Base-by-base conservation (phyloP, 257 asterid genomes). In the Coffea canephora region DNA sequence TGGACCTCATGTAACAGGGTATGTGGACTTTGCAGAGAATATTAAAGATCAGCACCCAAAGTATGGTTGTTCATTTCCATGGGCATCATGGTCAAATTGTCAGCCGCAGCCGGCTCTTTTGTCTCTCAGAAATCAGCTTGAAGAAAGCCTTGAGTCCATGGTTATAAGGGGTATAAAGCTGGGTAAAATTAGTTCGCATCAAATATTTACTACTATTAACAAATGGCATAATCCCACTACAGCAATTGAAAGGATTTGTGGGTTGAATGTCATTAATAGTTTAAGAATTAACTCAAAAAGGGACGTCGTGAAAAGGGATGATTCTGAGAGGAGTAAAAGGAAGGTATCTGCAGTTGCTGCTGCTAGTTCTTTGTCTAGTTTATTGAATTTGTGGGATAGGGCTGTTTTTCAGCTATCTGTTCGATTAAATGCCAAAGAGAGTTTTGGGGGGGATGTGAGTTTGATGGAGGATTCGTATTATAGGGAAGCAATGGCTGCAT, bases 141-240 rank as follows among this genome's bases (percentile, higher is more conserved):
- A 31, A 31, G 34, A 31, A 31, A 88, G 96, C 83, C 97, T 95
- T 36, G 99, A 95, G 84, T 79, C 89, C 45, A 89, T 95, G 98
- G 83, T 89, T 31, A 85, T 73, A 69, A 88, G 84, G 78, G 98
- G 97, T 80, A 87, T 95, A 71, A 85, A 81, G 87, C 89, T 92
- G 78, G 97, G 99, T 77, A 83, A 87, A 69, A 93, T 95, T 78
- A 91, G 94, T 85, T 92, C 99, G 80, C 96, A 88, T 85, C 95
- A 92, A 80, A 93, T 95, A 69, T 90, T 92, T 74, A 86, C 93
- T 77, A 88, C 90, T 70, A 91, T 95, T 55, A 93, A 83, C 73
- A 93, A 93, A 88, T 93, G 98, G 99, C 97, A 95, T 83, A 89
- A 93, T 69, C 93, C 94, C 76, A 80, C 89, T 73, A 87, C 96